Conservation (phyloP, 2,329 filamentous ascomycete genomes). For the Fusarium albidum region DNA sequence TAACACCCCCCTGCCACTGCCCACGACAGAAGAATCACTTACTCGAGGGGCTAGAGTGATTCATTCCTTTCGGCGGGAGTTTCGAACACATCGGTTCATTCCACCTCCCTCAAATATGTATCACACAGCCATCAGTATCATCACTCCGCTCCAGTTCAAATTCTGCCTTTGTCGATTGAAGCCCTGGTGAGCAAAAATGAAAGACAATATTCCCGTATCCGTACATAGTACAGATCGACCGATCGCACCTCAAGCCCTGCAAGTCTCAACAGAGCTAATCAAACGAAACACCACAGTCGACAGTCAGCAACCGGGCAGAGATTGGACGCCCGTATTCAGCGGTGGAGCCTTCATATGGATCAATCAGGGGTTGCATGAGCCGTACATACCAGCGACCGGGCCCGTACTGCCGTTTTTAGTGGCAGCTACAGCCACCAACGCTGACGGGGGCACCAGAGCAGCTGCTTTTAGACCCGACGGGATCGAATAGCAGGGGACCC, state of each 20-base stretch:
- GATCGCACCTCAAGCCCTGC: constrained; percentile 24
- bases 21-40: not conserved
- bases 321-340: constrained; percentile 22
- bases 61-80: no score
- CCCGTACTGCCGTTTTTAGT: constrained; percentile 37
- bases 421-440: constrained; percentile 31
- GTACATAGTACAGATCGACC: constrained; percentile 29
- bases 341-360: constrained; percentile 15
- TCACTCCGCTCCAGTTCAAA: no score
- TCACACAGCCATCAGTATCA: no score
- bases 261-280: constrained; percentile 24
- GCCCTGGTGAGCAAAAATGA: not conserved
- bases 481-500: not conserved
- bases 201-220: no score
- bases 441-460: constrained; percentile 26
- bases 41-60: no score
- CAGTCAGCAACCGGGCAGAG: constrained; percentile 25
- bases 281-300: constrained; percentile 32
- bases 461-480: constrained; percentile 6
- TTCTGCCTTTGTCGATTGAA: not conserved
- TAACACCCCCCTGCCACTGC: not conserved
- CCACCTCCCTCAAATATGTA: no score
- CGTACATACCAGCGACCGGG: not conserved
- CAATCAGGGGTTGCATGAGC: constrained; percentile 28
- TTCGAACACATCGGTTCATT: no score